Evolutionary conservation across 306 rosid species (phyloP).

Genomic region (Fagus crenata): DNA sequence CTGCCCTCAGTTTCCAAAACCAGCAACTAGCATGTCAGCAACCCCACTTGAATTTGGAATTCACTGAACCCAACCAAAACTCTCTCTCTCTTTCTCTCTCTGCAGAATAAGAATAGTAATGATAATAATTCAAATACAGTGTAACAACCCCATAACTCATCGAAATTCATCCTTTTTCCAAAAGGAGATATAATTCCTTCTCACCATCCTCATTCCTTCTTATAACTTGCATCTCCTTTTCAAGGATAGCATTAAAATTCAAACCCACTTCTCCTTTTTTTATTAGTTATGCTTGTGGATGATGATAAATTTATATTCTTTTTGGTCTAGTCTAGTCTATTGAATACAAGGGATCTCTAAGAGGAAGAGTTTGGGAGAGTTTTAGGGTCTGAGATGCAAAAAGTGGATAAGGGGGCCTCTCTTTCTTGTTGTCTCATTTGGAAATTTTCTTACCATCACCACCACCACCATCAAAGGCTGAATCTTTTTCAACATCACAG

Average conservation of each 20-base stretch:
- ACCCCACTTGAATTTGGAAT: conserved; percentile 43
- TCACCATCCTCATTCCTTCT: conserved; percentile 2
- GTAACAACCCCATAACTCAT: conserved; percentile 20
- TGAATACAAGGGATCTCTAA: not conserved
- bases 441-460: not conserved
- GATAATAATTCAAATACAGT: conserved; percentile 21
- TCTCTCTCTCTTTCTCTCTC: conserved; percentile 4
- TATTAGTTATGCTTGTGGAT: not conserved
- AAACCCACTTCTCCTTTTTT: conserved; percentile 3
- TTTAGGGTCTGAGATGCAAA: conserved; percentile 24
- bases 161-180: conserved; percentile 20
- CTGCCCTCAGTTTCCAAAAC: conserved; percentile 39
- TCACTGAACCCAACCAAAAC: conserved; percentile 45
- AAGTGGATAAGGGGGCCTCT: conserved; percentile 10
- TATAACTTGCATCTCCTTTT: not conserved
- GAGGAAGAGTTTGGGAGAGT: not conserved
- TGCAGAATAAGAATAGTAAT: not conserved
- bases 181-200: not conserved
- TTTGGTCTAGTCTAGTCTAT: not conserved
- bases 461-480: not conserved
- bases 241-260: not conserved
- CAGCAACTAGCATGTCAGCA: conserved; percentile 39
- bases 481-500: not conserved
- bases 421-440: conserved; percentile 8
- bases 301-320: not conserved